Conservation (phyloP, 73 alveolate genomes). For the Paramecium biaurelia region DNA sequence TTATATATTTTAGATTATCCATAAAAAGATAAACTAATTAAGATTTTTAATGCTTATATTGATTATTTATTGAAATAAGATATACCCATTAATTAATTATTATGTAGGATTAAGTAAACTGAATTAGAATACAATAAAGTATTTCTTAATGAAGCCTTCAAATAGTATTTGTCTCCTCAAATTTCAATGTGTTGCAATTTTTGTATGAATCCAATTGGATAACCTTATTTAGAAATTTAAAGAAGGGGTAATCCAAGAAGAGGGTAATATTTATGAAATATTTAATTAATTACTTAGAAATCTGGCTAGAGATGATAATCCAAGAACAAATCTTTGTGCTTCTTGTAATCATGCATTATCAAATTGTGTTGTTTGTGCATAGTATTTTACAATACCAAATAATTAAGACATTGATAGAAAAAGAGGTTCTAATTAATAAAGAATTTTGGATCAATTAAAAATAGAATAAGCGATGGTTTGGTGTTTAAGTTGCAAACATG, state of each 20-base stretch:
- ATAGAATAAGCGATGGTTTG: not conserved
- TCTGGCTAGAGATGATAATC: not conserved
- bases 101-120: not conserved
- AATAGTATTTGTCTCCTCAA: not conserved
- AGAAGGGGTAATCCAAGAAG: not conserved
- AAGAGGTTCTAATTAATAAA: slow-evolving; percentile 29
- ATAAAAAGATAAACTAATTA: not conserved
- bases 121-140: not conserved
- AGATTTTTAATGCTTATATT: not conserved
- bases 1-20: slow-evolving; percentile 26
- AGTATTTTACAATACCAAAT: not conserved
- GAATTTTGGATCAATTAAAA: not conserved
- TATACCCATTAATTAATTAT: not conserved
- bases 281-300: not conserved
- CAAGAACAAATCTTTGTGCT: not conserved
- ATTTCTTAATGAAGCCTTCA: not conserved
- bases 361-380: slow-evolving; percentile 21
- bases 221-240: not conserved
- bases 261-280: not conserved
- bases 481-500: slow-evolving; percentile 44
- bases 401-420: not conserved
- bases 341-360: not conserved
- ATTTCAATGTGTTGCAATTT: not conserved
- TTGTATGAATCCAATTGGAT: not conserved
- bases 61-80: not conserved